A percentile compares a stretch with the other conserved stretches of the same genome.
Evolutionary conservation across 1,284 basidiomycete genomes (phyloP).

Genomic region (Apiotrichum gracile): DNA sequence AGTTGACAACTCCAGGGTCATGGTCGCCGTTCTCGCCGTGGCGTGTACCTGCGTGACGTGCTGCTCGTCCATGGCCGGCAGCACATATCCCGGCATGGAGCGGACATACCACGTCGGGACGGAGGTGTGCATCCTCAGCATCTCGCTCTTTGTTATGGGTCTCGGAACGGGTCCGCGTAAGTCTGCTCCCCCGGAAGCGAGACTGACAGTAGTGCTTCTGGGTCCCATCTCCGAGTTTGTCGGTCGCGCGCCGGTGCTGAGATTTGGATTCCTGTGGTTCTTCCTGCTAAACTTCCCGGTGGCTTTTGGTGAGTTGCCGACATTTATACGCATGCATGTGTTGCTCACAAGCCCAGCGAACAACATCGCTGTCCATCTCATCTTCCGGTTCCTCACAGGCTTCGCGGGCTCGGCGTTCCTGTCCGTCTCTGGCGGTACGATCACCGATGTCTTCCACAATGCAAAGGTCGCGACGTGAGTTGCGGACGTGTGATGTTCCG

Average conservation of each 20-base stretch:
- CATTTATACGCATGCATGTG: not conserved
- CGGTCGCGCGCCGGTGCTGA: constrained; percentile 49
- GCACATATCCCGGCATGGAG: constrained; percentile 60
- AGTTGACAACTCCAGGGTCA: constrained; percentile 23
- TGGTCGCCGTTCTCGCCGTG: constrained; percentile 26
- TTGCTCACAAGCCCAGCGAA: constrained; percentile 10
- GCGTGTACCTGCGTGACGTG: constrained; percentile 58
- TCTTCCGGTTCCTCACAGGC: constrained; percentile 67
- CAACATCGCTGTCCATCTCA: constrained; percentile 52
- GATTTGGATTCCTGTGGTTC: constrained; percentile 28
- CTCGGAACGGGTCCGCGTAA: constrained; percentile 51
- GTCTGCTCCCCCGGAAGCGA: not conserved
- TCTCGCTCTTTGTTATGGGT: constrained; percentile 61
- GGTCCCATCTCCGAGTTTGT: constrained; percentile 57
- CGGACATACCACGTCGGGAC: constrained; percentile 57
- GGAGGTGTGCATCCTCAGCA: constrained; percentile 64
- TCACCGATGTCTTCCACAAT: constrained; percentile 67
- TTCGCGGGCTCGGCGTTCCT: constrained; percentile 65
- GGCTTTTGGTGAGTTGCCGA: constrained; percentile 50
- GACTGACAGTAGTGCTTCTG: constrained; percentile 47
- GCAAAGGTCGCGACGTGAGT: constrained; percentile 60
- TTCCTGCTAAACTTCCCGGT: constrained; percentile 58
- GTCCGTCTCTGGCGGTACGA: constrained; percentile 70
- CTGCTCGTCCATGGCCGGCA: constrained; percentile 63
- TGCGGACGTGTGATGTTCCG: not conserved